Evolutionary conservation across 2,329 filamentous ascomycete genomes (phyloP).

Genomic region (Mycosphaerelloides madeirae): DNA sequence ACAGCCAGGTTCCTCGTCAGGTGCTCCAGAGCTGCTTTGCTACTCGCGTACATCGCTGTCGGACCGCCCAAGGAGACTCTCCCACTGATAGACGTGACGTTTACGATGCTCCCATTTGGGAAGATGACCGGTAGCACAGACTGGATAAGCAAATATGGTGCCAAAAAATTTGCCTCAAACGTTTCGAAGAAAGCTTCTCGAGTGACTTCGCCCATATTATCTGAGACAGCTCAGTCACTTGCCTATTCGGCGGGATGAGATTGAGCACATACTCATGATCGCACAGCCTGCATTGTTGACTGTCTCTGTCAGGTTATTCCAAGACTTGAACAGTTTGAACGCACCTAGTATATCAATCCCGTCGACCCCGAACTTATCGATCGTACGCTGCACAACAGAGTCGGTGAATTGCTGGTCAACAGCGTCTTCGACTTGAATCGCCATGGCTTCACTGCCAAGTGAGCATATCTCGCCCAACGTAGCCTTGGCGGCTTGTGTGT

Average conservation of each 20-base stretch:
- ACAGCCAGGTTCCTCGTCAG: slow-evolving; percentile 56
- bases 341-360: slow-evolving; percentile 40
- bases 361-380: slow-evolving; percentile 9
- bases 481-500: slow-evolving; percentile 6
- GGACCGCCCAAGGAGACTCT: slow-evolving; percentile 41
- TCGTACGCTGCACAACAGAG: slow-evolving; percentile 7
- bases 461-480: slow-evolving; percentile 30
- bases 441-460: slow-evolving; percentile 27
- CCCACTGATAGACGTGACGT: slow-evolving; percentile 53
- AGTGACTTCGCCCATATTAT: slow-evolving; percentile 35
- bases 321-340: too few species aligned
- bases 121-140: slow-evolving; percentile 50
- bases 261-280: too few species aligned
- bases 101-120: slow-evolving; percentile 51
- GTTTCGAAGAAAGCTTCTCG: slow-evolving; percentile 45
- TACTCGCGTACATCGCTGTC: slow-evolving; percentile 50
- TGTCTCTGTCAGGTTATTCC: too few species aligned
- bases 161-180: slow-evolving; percentile 56
- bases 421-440: slow-evolving; percentile 27
- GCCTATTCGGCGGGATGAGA: too few species aligned
- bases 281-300: too few species aligned
- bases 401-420: slow-evolving; percentile 1
- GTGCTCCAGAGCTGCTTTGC: slow-evolving; percentile 58
- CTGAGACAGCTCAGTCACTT: too few species aligned
- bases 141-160: slow-evolving; percentile 50